Conservation (phyloP, 2,329 filamentous ascomycete genomes). For the Corinectria fuckeliana region DNA sequence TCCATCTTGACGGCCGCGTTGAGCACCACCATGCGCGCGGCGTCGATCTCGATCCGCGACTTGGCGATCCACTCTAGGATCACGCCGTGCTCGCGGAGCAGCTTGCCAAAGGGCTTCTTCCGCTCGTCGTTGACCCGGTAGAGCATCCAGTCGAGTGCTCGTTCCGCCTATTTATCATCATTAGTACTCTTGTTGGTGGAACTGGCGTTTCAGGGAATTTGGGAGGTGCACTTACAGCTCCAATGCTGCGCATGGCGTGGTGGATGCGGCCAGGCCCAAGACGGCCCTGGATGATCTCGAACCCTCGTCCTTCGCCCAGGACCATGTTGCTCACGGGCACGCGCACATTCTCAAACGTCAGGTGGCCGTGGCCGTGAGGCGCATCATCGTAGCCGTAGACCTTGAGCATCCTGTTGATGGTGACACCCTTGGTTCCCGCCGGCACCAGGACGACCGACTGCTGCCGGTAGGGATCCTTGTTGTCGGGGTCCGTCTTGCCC, state of each 20-base stretch:
- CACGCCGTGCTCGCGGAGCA: constrained; percentile 86
- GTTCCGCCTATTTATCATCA: constrained; percentile 68
- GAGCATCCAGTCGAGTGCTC: constrained; percentile 92
- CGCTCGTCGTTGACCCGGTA: constrained; percentile 89
- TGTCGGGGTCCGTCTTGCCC: constrained; percentile 84
- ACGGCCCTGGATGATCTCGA: constrained; percentile 98
- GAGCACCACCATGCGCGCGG: constrained; percentile 85
- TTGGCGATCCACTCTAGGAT: constrained; percentile 95
- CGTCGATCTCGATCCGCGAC: constrained; percentile 92
- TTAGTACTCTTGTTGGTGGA: constrained; percentile 23
- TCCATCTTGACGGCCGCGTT: constrained; percentile 98
- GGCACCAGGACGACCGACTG: constrained; percentile 94
- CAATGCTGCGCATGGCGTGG: constrained; percentile 95
- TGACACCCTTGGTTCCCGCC: constrained; percentile 80
- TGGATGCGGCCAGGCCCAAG: constrained; percentile 96
- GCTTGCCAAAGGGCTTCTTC: constrained; percentile 92
- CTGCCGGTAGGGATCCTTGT: constrained; percentile 82
- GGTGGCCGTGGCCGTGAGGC: constrained; percentile 96
- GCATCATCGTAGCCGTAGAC: constrained; percentile 98
- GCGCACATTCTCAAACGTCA: constrained; percentile 87
- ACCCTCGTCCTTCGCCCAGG: constrained; percentile 90
- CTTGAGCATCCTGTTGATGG: constrained; percentile 89
- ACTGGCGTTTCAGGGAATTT: not conserved
- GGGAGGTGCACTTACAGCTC: constrained; percentile 63
- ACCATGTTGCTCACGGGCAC: constrained; percentile 86